phyloP scores from a whole-genome alignment of 2,329 filamentous ascomycete genomes.

The Aspergillus hortae region DNA sequence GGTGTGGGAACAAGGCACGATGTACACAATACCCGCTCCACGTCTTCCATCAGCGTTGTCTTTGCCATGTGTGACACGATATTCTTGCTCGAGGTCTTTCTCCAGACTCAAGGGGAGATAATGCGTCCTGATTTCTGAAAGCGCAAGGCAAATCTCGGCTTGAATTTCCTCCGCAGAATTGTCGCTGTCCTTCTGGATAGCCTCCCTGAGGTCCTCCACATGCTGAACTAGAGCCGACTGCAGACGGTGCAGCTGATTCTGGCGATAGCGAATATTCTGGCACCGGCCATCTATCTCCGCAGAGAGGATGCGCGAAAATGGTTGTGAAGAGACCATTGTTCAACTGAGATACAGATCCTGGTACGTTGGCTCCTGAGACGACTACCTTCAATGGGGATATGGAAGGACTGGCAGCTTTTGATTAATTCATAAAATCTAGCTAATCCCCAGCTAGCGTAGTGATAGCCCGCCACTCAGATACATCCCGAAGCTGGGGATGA shows the following conservation, averaged over 20 bases:
- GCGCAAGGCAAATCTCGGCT: constrained; percentile 22
- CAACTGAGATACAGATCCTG: too few relatives aligned
- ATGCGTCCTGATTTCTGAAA: constrained; percentile 25
- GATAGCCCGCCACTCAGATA: not conserved
- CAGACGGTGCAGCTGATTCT: constrained; percentile 37
- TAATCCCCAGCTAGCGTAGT: not conserved
- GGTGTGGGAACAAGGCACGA: constrained; percentile 48
- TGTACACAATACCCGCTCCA: constrained; percentile 37
- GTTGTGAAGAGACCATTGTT: constrained; percentile 10
- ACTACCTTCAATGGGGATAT: not conserved
- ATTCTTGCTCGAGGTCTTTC: constrained; percentile 20
- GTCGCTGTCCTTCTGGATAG: constrained; percentile 29
- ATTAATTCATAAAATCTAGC: not conserved
- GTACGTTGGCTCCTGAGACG: not conserved
- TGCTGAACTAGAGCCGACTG: constrained; percentile 30
- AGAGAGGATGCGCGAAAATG: constrained; percentile 28
- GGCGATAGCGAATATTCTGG: constrained; percentile 36
- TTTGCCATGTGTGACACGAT: constrained; percentile 19
- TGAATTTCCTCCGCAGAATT: constrained; percentile 31
- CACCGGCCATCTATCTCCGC: constrained; percentile 38
- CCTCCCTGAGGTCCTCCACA: constrained; percentile 26
- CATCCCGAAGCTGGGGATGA: not conserved
- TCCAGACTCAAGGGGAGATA: constrained; percentile 16
- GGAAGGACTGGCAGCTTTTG: not conserved
- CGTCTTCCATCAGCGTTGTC: constrained; percentile 13